These are phyloP conservation scores for Helenozyma baotianmanensis DNA, from an alignment of 805 yeast genomes.

Conservation along the genomic window DNA sequence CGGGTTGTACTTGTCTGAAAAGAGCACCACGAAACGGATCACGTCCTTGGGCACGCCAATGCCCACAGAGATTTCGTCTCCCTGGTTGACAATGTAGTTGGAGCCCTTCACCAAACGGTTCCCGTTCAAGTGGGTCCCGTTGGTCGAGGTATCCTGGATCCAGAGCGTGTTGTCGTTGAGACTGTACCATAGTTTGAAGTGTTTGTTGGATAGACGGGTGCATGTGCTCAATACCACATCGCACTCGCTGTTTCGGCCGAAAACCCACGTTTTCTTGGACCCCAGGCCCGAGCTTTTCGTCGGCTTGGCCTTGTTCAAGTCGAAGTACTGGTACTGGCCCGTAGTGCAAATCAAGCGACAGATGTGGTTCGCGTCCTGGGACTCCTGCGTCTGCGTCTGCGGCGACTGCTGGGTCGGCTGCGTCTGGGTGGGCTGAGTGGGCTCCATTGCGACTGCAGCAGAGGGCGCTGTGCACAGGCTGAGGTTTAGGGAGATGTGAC, in stretches of 20 bases:
- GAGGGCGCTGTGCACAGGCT: too few relatives aligned
- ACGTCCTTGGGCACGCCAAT: conserved; percentile 75
- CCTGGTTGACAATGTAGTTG: conserved; percentile 79
- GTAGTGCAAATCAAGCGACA: conserved; percentile 58
- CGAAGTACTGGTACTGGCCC: conserved; percentile 48
- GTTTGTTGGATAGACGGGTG: conserved; percentile 68
- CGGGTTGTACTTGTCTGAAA: conserved; percentile 40
- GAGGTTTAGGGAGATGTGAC: too few relatives aligned
- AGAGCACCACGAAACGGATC: conserved; percentile 47
- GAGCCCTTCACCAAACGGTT: conserved; percentile 67
- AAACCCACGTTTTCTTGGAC: conserved; percentile 48
- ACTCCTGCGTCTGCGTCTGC: conserved; percentile 8
- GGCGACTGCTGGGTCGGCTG: conserved; percentile 20
- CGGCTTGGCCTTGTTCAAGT: conserved; percentile 32
- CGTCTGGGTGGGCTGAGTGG: conserved; percentile 33
- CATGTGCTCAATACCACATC: conserved; percentile 59
- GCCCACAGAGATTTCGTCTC: conserved; percentile 91
- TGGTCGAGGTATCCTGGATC: conserved; percentile 78
- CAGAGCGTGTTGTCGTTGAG: conserved; percentile 49
- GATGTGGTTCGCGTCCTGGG: conserved; percentile 28
- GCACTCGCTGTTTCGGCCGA: conserved; percentile 69
- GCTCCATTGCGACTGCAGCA: conserved; percentile 12
- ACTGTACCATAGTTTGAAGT: conserved; percentile 67
- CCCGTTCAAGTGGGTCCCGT: conserved; percentile 87
- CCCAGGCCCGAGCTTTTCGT: conserved; percentile 9